These are phyloP conservation scores for Solanum bulbocastanum DNA, from an alignment of 257 asterid species.

Conservation along the genomic window DNA sequence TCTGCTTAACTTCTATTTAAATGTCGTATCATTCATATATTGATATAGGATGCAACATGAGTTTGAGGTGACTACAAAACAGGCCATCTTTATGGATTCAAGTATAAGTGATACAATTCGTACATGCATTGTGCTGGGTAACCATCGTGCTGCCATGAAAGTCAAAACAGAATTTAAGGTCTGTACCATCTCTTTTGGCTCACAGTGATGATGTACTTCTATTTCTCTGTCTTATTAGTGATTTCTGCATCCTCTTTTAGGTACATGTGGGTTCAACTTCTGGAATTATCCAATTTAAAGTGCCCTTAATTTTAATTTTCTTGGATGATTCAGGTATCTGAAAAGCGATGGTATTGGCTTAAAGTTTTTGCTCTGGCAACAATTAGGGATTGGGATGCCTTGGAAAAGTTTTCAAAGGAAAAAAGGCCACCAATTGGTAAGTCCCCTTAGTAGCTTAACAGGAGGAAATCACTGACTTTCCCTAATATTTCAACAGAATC, in stretches of 20 bases:
- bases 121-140: constrained; percentile 84
- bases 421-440: constrained; percentile 84
- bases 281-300: background rate
- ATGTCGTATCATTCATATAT: background rate
- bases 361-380: constrained; percentile 92
- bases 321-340: constrained; percentile 66
- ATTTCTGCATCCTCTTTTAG: background rate
- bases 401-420: constrained; percentile 87
- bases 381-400: constrained; percentile 83
- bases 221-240: background rate
- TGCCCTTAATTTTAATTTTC: background rate
- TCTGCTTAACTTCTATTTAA: background rate
- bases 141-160: constrained; percentile 72
- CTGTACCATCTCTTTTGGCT: constrained; percentile 3
- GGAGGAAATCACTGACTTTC: background rate
- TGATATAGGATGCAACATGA: constrained; percentile 74
- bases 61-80: constrained; percentile 72
- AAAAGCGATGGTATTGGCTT: constrained; percentile 98
- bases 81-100: constrained; percentile 88
- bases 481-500: background rate
- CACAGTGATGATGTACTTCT: background rate
- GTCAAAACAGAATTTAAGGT: constrained; percentile 90
- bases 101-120: constrained; percentile 96
- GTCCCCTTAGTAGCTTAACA: constrained; percentile 6
- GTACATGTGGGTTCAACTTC: background rate